Base-by-base conservation (phyloP, 129 eudicot genomes). In the Gnaphalium uliginosum region DNA sequence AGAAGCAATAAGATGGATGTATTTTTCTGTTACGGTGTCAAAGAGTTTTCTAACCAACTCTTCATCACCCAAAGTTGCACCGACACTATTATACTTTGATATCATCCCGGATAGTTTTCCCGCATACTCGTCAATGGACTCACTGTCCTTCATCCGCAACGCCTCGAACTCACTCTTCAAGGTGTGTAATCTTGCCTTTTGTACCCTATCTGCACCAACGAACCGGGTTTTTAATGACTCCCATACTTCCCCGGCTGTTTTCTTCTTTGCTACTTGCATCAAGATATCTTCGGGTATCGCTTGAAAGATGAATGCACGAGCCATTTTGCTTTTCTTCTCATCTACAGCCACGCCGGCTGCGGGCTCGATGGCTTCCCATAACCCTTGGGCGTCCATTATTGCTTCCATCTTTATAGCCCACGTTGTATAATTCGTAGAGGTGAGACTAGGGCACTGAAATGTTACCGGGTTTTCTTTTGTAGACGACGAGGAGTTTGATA, bases 131-230 rank as follows among this genome's bases (percentile, higher is more conserved):
- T 59, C 66, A 8, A 59, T 23, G 66, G 66, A 21, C 30, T 59
- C 66, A 1, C 39, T 39, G 6, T 63, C 68, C 35, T 62, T 62
- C 68, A 62, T 25, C 6, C 68, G 68, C 1, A 62, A 35, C 1
- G 37, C 35, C 68, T 62, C 68, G 39, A 62, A 62, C 68, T 62
- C 68, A 62, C 68, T 62, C n/a, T 62, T 62, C 9, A 62, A 26
- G 18, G 68, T 25, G 68, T 62, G 68, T 11, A 62, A 11, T 17
- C 68, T 62, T 0, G 68, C 39, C 37, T 62, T 62, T 11, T 62
- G 68, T 1, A 62, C 68, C 6, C 68, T 10, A 11, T 62, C 68
- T 25, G 37, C 68, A 24, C 68, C 68, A 11, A 62, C 37, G 2
- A 26, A 26, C 29, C 29, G 29, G 2, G 29, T 26, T 26, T 26